These are phyloP conservation scores for Populus tremula DNA, from an alignment of 345 rosid genomes.

Conservation along the genomic window DNA sequence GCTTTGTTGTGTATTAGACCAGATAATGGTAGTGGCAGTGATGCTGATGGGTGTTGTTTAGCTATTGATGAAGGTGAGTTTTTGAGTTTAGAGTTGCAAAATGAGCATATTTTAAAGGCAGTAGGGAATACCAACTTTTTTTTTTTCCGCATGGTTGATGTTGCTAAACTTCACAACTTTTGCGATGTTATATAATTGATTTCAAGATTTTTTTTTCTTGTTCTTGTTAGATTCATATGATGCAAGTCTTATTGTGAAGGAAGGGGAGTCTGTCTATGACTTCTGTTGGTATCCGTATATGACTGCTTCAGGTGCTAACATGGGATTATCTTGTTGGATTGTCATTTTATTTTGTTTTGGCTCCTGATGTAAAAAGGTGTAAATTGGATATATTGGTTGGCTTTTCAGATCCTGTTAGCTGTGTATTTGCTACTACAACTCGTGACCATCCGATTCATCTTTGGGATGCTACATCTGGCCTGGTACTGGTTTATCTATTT, in stretches of 20 bases:
- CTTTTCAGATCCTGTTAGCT: conserved; percentile 69
- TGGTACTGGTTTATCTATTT: conserved; percentile 45
- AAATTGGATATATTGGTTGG: conserved; percentile 11
- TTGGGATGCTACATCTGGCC: conserved; percentile 91
- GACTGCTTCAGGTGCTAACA: conserved; percentile 66
- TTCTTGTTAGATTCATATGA: conserved; percentile 63
- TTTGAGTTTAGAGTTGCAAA: neutral
- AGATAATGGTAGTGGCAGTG: conserved; percentile 31
- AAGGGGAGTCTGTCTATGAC: conserved; percentile 92
- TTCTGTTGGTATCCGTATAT: conserved; percentile 96
- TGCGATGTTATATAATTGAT: no score
- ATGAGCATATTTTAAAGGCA: neutral
- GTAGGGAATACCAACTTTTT: neutral
- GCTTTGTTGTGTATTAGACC: conserved; percentile 37
- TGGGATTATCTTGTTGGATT: neutral
- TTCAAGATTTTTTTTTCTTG: conserved; percentile 1
- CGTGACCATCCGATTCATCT: conserved; percentile 99
- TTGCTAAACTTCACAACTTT: neutral
- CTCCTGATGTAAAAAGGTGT: conserved; percentile 3
- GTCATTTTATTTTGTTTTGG: neutral
- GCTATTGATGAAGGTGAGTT: conserved; percentile 41
- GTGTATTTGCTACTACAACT: conserved; percentile 80
- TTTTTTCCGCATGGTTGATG: neutral
- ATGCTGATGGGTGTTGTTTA: conserved; percentile 21
- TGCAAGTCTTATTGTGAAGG: conserved; percentile 58